Base-by-base conservation (phyloP, 2,329 filamentous ascomycete species). In the Aureobasidium mangrovei region DNA sequence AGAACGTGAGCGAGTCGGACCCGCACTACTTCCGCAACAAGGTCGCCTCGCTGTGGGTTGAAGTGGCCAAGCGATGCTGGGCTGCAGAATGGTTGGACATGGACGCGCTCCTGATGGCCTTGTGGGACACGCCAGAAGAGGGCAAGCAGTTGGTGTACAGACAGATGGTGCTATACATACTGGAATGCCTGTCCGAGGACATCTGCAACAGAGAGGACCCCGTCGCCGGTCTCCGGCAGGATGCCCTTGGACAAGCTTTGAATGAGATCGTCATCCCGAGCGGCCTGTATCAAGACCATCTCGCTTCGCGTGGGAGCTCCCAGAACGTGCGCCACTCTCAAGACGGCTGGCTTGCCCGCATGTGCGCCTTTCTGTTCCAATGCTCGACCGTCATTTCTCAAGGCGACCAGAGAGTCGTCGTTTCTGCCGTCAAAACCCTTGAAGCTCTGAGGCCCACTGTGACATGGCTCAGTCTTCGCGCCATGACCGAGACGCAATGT, bases 161-260 rank as follows among this genome's bases (percentile, higher is more conserved):
- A 70, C 86, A 93, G 66, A 80, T 97, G 54, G 91, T 96, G 32
- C 78, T 98, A 33, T 86, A 85, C 57, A 81, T 97, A 42, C 77
- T 98, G 48, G 93, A 97, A 72, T 91, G 86, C 18, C 77, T 98
- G 33, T 95, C 91, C 2, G 93, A 97, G 62, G 93, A 97, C 68
- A 83, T 96, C 49, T 95, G 97, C 72, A 88, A 86, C 61, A 83
- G 88, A 35, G 93, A 97, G 65, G 93, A 97, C 69, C 80, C 87
- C 2, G 84, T 90, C 4, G 90, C 91, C 10, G 86, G 86, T 12
- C 74, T 95, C 63, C 83, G 91, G 59, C 88, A 91, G 66, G 86
- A 84, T 49, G 82, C 88, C 54, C 79, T 98, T 58, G 95, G 90
- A 66, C 87, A 89, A 67, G 88, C 88, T 8, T 86, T 93, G 64